phyloP scores from a whole-genome alignment of 2,329 filamentous ascomycete genomes.

The Aspergillus amoenus region DNA sequence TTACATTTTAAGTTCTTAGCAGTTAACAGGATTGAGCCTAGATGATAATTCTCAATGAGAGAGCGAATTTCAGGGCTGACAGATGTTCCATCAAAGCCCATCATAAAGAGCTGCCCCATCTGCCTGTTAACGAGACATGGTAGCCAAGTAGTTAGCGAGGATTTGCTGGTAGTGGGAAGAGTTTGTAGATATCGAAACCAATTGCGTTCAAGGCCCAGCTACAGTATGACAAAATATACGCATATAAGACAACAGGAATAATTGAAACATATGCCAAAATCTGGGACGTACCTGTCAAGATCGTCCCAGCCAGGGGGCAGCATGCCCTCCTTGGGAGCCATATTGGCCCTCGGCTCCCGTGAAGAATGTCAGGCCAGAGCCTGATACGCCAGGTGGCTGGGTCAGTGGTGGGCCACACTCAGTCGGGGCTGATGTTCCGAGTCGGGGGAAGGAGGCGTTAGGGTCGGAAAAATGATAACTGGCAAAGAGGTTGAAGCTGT shows the following conservation, averaged over 20 bases:
- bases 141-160: conserved; percentile 41
- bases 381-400: background rate
- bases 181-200: background rate
- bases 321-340: conserved; percentile 43
- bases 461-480: conserved; percentile 10
- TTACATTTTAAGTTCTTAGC: conserved; percentile 67
- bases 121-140: conserved; percentile 70
- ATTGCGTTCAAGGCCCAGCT: too few species aligned
- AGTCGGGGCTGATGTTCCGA: conserved; percentile 6
- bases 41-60: conserved; percentile 67
- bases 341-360: conserved; percentile 30
- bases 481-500: conserved; percentile 17
- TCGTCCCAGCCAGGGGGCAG: conserved; percentile 42
- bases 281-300: conserved; percentile 38
- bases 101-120: conserved; percentile 62
- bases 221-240: background rate
- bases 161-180: conserved; percentile 12
- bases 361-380: conserved; percentile 30
- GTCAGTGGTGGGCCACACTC: conserved; percentile 9
- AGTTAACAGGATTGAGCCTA: conserved; percentile 75
- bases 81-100: conserved; percentile 66
- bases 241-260: background rate
- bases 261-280: conserved; percentile 18
- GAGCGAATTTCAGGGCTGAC: conserved; percentile 63
- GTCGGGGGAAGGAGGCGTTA: background rate